Evolutionary conservation across 1,284 basidiomycete species (phyloP).

Genomic region (Ustilago trichophora): DNA sequence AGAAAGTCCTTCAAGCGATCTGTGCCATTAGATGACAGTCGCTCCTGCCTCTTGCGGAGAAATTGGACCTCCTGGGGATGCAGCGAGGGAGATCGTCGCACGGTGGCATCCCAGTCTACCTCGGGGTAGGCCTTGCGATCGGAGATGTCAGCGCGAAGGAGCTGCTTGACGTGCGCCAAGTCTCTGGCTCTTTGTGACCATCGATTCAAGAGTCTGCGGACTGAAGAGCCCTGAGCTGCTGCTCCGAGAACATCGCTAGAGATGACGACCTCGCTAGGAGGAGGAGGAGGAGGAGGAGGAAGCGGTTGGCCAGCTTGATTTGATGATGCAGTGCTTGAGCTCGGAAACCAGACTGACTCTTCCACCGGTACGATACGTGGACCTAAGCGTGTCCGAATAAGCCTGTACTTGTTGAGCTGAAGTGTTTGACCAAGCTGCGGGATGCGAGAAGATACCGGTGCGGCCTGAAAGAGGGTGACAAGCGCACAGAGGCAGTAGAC

Average conservation of each 20-base stretch:
- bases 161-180: slow-evolving; percentile 44
- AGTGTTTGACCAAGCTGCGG: slow-evolving; percentile 30
- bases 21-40: slow-evolving; percentile 36
- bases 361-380: slow-evolving; percentile 34
- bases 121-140: slow-evolving; percentile 57
- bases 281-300: background rate
- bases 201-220: slow-evolving; percentile 25
- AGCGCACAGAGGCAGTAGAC: slow-evolving; percentile 58
- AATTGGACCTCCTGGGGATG: slow-evolving; percentile 48
- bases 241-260: slow-evolving; percentile 39
- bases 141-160: slow-evolving; percentile 27
- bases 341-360: too few species aligned
- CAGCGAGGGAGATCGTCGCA: slow-evolving; percentile 46
- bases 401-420: slow-evolving; percentile 33
- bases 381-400: slow-evolving; percentile 26
- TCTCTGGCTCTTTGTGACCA: slow-evolving; percentile 53
- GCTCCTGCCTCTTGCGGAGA: slow-evolving; percentile 26
- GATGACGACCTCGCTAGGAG: slow-evolving; percentile 29
- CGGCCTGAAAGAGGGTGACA: slow-evolving; percentile 59
- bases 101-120: slow-evolving; percentile 55
- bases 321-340: background rate
- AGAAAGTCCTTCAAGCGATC: slow-evolving; percentile 43
- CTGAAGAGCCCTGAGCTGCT: slow-evolving; percentile 11
- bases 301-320: background rate
- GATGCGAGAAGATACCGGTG: slow-evolving; percentile 57